Evolutionary conservation across 2,329 filamentous ascomycete genomes (phyloP).

Genomic region (Aspergillus uvarum): DNA sequence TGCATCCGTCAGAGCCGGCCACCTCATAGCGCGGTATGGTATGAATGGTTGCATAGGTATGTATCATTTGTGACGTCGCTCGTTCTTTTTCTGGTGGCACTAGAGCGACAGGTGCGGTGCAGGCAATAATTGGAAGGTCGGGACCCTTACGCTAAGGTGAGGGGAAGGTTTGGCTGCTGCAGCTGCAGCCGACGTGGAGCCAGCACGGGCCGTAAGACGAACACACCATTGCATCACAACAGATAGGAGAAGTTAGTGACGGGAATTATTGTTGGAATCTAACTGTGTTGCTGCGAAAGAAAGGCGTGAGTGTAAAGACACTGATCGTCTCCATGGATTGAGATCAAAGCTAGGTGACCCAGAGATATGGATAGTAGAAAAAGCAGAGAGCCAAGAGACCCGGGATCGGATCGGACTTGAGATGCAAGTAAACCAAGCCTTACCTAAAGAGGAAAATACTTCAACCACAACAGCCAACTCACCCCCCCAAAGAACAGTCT

Average conservation of each 20-base stretch:
- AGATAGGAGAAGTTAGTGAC: too few species aligned
- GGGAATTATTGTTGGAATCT: too few species aligned
- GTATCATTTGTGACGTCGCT: background rate
- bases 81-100: background rate
- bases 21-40: background rate
- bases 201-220: background rate
- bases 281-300: too few species aligned
- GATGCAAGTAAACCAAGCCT: background rate
- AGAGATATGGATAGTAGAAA: too few species aligned
- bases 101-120: background rate
- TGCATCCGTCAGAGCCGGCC: background rate
- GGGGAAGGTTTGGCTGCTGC: background rate
- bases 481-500: too few species aligned
- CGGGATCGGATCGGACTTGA: too few species aligned
- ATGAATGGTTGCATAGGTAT: background rate
- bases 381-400: too few species aligned
- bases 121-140: background rate
- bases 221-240: too few species aligned
- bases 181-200: background rate
- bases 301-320: too few species aligned
- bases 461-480: background rate
- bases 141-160: background rate
- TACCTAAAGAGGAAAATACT: background rate
- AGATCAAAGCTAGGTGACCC: too few species aligned
- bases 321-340: too few species aligned